Conservation (phyloP, 208 protist species). For the Crithidia thermophila region DNA sequence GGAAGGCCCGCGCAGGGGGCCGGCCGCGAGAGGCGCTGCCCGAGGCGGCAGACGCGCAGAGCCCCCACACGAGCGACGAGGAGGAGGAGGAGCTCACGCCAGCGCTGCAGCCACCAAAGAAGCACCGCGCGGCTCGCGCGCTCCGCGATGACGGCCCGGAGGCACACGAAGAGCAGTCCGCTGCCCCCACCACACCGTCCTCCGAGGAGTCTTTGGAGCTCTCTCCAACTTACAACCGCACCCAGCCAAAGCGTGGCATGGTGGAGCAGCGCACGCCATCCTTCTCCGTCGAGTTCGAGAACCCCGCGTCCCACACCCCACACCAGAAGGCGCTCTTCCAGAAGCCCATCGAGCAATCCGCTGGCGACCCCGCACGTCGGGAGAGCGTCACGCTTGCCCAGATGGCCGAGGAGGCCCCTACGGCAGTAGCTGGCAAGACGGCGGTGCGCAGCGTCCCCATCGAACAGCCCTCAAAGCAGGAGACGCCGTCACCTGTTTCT, state of each 20-base stretch:
- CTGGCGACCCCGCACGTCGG: background rate
- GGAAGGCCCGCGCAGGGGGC: background rate
- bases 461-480: background rate
- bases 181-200: background rate
- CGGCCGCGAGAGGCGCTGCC: background rate
- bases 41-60: background rate
- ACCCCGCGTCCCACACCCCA: background rate
- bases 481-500: background rate
- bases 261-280: background rate
- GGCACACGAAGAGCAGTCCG: background rate
- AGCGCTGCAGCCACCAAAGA: background rate
- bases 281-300: conserved; percentile 5
- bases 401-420: background rate
- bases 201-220: background rate
- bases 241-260: background rate
- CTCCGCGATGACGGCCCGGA: background rate
- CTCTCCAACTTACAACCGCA: background rate
- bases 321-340: background rate
- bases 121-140: background rate
- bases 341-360: background rate
- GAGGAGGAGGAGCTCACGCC: conserved; percentile 2
- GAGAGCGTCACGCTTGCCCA: background rate
- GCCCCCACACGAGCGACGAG: background rate
- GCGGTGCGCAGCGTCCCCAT: background rate
- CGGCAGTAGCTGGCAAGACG: background rate